phyloP scores from a whole-genome alignment of 495 filamentous ascomycete genomes.

The Glutinoglossum americanum region DNA sequence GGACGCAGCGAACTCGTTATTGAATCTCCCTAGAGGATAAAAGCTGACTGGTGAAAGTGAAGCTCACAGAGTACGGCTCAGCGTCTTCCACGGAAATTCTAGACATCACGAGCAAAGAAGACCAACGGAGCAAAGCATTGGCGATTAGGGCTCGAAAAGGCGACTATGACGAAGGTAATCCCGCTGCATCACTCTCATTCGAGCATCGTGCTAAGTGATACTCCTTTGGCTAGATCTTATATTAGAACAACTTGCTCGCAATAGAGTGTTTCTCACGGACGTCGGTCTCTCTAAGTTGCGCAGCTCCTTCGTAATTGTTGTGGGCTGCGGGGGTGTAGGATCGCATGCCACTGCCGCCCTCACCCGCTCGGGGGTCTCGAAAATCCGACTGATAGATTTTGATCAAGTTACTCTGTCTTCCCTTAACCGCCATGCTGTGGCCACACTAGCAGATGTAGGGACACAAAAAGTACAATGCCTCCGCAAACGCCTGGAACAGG shows the following conservation, averaged over 20 bases:
- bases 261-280: constrained; percentile 74
- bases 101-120: constrained; percentile 40
- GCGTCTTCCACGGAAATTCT: constrained; percentile 26
- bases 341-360: constrained; percentile 77
- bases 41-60: constrained; percentile 16
- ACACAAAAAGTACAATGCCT: constrained; percentile 84
- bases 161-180: constrained; percentile 70
- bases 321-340: constrained; percentile 88
- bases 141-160: constrained; percentile 63
- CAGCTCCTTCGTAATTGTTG: constrained; percentile 61
- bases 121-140: constrained; percentile 51
- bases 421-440: constrained; percentile 84
- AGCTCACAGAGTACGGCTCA: constrained; percentile 58
- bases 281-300: constrained; percentile 62
- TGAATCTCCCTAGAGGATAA: not conserved
- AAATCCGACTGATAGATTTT: constrained; percentile 84
- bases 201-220: not conserved
- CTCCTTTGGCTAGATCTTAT: constrained; percentile 43
- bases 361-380: constrained; percentile 68
- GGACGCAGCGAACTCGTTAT: not conserved
- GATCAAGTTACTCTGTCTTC: constrained; percentile 91
- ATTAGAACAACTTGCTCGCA: constrained; percentile 86
- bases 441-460: constrained; percentile 82
- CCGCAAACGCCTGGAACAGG: constrained; percentile 51
- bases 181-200: not conserved